Evolutionary conservation across 805 yeast species (phyloP), one percentile per base, ranked within the genome.

Genomic region (Metschnikowia borealis): DNA sequence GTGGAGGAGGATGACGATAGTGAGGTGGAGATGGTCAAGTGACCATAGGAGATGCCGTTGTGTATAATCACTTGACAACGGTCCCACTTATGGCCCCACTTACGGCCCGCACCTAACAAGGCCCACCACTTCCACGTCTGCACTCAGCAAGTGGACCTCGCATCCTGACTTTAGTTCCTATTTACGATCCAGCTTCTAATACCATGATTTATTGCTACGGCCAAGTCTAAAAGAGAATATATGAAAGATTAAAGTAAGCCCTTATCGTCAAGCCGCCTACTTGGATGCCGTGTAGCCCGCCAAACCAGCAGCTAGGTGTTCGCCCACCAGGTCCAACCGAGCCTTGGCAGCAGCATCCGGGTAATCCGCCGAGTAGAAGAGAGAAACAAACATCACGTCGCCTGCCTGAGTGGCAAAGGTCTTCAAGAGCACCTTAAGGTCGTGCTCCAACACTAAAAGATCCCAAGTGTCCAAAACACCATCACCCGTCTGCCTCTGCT

Each of bases 1-100:
- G 82, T 72, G 48, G 80, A 74, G 29, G 85, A 82, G 44, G 84
- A 56, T n/a, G 52, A 46, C 3, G 58, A 55, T 29, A 54, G 55
- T 43, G 61, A 58, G 46, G 61, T 58, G 38, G 61, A 58, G 37
- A 51, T 58, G 57, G 53, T 46, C 48, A 51, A 50, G 51, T 52
- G 41, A 44, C 41, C 44, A 13, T 3, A 11, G 37, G 15, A n/a
- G 29, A 26, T 11, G 4, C 11, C 29, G 29, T 26, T 26, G 29
- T 26, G 11, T 10, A 8, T 26, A 26, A 26, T 8, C 11, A 10
- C 11, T 23, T 23, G n/a, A 10, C 34, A 29, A n/a, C 32, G 20
- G 20, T 18, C 20, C 20, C 20, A 2, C 20, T 3, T 18, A 18
- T 3, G 20, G 20, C 20, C 20, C 20, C 20, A 18, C 10, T 23